Evolutionary conservation across 352 stramenopile genomes (phyloP).

Genomic region (Elongisporangium anandrum): DNA sequence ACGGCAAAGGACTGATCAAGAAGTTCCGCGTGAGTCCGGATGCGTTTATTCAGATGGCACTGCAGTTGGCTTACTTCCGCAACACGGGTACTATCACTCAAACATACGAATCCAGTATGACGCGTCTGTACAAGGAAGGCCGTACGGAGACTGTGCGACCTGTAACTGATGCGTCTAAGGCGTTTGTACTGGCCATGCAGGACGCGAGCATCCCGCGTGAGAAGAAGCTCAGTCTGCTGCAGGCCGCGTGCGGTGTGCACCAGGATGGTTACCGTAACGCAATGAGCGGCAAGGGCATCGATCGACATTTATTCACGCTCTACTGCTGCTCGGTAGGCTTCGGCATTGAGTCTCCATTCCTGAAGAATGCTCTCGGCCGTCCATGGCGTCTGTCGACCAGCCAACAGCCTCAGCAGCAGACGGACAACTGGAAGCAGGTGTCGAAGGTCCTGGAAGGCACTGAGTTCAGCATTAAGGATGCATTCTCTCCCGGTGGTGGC

Average conservation of each 20-base stretch:
- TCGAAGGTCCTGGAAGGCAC: slow-evolving; percentile 56
- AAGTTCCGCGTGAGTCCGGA: slow-evolving; percentile 93
- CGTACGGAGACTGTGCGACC: slow-evolving; percentile 92
- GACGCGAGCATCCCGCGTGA: slow-evolving; percentile 53
- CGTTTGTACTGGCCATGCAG: slow-evolving; percentile 88
- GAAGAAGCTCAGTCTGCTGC: slow-evolving; percentile 84
- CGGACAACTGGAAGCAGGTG: slow-evolving; percentile 70
- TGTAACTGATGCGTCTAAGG: slow-evolving; percentile 87
- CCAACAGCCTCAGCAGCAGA: slow-evolving; percentile 90
- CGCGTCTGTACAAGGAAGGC: slow-evolving; percentile 93
- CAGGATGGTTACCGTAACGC: slow-evolving; percentile 89
- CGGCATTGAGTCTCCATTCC: slow-evolving; percentile 83
- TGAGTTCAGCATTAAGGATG: slow-evolving; percentile 52
- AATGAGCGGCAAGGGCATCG: slow-evolving; percentile 90
- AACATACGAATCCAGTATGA: slow-evolving; percentile 98
- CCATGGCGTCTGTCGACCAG: slow-evolving; percentile 88
- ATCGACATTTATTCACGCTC: slow-evolving; percentile 96
- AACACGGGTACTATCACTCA: slow-evolving; percentile 90
- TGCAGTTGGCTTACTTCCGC: slow-evolving; percentile 95
- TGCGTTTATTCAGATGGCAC: slow-evolving; percentile 94
- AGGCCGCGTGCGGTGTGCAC: slow-evolving; percentile 86
- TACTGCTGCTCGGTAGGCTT: slow-evolving; percentile 88
- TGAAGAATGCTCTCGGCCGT: slow-evolving; percentile 79
- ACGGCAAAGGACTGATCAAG: slow-evolving; percentile 89
- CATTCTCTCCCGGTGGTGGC: slow-evolving; percentile 73